These are phyloP conservation scores for Scutellaria barbata DNA, from an alignment of 257 asterid genomes.

Conservation along the genomic window DNA sequence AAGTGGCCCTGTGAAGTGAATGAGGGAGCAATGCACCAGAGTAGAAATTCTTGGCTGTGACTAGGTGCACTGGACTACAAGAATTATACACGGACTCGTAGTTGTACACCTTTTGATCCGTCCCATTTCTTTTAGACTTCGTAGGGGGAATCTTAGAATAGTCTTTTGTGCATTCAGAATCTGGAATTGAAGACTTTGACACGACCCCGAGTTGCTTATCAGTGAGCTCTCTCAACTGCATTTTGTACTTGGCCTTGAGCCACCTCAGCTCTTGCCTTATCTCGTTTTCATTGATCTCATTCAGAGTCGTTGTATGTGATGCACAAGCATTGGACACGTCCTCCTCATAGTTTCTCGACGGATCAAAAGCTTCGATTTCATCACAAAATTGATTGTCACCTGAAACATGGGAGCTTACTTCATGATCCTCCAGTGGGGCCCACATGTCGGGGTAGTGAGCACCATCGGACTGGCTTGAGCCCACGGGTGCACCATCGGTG, in stretches of 20 bases:
- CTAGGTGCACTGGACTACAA: conserved; percentile 62
- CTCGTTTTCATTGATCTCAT: conserved; percentile 49
- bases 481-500: conserved; percentile 47
- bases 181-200: conserved; percentile 35
- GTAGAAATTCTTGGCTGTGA: conserved; percentile 58
- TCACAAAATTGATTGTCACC: conserved; percentile 22
- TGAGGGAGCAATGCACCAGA: conserved; percentile 50
- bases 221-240: conserved; percentile 57
- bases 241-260: conserved; percentile 72
- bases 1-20: conserved; percentile 62
- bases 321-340: conserved; percentile 7
- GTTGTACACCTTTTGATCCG: conserved; percentile 37
- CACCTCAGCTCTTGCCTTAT: conserved; percentile 59
- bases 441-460: conserved; percentile 43
- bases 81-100: conserved; percentile 48
- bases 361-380: conserved; percentile 25
- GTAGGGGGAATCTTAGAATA: conserved; percentile 28
- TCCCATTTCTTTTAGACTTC: conserved; percentile 33
- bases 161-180: not conserved
- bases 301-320: conserved; percentile 29
- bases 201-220: conserved; percentile 47
- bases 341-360: conserved; percentile 28
- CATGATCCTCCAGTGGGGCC: conserved; percentile 47
- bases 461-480: conserved; percentile 43
- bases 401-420: conserved; percentile 33